Conservation (phyloP, 371 early-diverging fungal genomes). For the Apophysomyces ossiformis region DNA sequence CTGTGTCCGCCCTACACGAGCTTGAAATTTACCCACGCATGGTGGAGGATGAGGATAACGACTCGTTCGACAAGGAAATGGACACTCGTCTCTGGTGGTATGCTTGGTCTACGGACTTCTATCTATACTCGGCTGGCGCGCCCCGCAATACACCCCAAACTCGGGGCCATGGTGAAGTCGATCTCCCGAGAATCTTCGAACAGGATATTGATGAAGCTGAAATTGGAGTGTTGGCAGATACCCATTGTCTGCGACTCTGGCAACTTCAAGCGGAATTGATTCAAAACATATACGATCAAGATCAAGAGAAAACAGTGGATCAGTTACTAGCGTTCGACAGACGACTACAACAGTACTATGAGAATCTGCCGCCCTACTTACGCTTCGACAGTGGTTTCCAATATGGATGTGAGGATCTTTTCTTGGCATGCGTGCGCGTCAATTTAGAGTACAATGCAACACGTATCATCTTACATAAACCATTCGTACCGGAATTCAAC, state of each 20-base stretch:
- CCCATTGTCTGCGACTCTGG: conserved; percentile 31
- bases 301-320: conserved; percentile 28
- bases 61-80: conserved; percentile 36
- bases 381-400: conserved; percentile 39
- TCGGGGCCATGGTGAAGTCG: conserved; percentile 27
- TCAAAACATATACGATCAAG: conserved; percentile 28
- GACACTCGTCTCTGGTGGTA: conserved; percentile 49
- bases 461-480: conserved; percentile 41
- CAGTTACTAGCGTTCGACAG: conserved; percentile 29
- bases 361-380: conserved; percentile 28
- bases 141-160: conserved; percentile 35
- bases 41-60: conserved; percentile 26
- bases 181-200: conserved; percentile 36
- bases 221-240: conserved; percentile 29
- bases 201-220: conserved; percentile 43
- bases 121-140: conserved; percentile 32
- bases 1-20: conserved; percentile 33
- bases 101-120: conserved; percentile 42
- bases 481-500: conserved; percentile 40
- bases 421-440: conserved; percentile 38
- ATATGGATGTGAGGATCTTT: conserved; percentile 36
- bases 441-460: conserved; percentile 47
- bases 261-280: conserved; percentile 34
- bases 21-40: conserved; percentile 33
- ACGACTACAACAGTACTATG: conserved; percentile 23